Evolutionary conservation across 176 grass and related monocot species (phyloP).

Genomic region (Olyra latifolia): DNA sequence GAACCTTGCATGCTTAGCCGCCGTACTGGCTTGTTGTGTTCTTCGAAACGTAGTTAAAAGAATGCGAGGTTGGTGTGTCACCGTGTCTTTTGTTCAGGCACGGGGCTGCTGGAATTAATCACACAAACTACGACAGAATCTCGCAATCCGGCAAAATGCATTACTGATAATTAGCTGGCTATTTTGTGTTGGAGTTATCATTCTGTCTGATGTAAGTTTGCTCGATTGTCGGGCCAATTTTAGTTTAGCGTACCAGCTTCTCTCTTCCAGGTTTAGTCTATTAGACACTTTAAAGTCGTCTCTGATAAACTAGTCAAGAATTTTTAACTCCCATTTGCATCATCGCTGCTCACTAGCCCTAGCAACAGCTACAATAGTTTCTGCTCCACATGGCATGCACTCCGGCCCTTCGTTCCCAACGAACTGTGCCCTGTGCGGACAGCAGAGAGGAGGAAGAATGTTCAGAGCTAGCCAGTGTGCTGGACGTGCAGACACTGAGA

Average conservation of each 20-base stretch:
- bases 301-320: not conserved
- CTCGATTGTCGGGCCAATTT: too few species aligned
- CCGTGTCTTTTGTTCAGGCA: not conserved
- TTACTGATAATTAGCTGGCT: too few species aligned
- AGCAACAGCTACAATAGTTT: not conserved
- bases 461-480: not conserved
- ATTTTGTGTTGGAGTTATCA: too few species aligned
- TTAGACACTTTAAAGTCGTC: not conserved
- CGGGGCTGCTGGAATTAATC: too few species aligned
- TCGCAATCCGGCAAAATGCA: too few species aligned
- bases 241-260: too few species aligned
- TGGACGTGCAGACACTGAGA: not conserved
- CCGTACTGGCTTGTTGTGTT: not conserved
- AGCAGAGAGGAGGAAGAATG: not conserved
- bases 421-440: not conserved
- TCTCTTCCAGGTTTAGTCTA: too few species aligned
- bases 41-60: not conserved
- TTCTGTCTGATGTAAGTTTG: too few species aligned
- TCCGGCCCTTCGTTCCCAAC: not conserved
- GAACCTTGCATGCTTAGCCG: constrained; percentile 9
- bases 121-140: too few species aligned
- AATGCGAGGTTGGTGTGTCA: not conserved
- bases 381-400: not conserved
- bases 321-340: not conserved
- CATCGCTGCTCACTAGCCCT: not conserved